Conservation (phyloP, 192 early-diverging fungal genomes). For the Mortierella antarctica region DNA sequence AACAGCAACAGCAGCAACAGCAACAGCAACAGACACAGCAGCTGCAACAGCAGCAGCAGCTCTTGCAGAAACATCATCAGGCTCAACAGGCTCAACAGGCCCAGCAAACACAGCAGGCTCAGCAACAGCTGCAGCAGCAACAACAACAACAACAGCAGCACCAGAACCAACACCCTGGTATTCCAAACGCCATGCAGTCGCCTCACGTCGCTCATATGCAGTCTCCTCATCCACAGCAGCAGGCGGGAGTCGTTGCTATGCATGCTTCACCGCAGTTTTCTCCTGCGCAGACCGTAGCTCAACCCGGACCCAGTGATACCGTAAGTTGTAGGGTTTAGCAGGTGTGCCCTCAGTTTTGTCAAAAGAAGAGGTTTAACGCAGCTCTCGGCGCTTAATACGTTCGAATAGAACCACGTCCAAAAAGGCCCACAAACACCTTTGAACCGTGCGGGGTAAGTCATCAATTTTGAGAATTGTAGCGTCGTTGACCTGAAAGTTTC, state of each 20-base stretch:
- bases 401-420: slow-evolving; percentile 9
- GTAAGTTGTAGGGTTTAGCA: slow-evolving; percentile 12
- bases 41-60: slow-evolving; percentile 11
- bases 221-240: slow-evolving; percentile 20
- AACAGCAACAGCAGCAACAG: slow-evolving; percentile 21
- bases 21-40: slow-evolving; percentile 20
- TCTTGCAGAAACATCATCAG: slow-evolving; percentile 13
- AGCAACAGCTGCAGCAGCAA: slow-evolving; percentile 5
- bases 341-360: neutral
- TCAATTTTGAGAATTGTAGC: neutral
- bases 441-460: slow-evolving; percentile 14
- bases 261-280: slow-evolving; percentile 40
- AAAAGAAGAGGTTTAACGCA: neutral
- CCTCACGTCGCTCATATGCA: slow-evolving; percentile 32
- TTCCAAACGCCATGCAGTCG: slow-evolving; percentile 37
- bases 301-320: slow-evolving; percentile 14
- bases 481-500: neutral
- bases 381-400: neutral
- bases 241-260: slow-evolving; percentile 12
- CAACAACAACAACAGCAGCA: slow-evolving; percentile 11
- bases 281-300: slow-evolving; percentile 15
- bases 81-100: slow-evolving; percentile 12
- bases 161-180: slow-evolving; percentile 4
- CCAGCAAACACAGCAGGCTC: slow-evolving; percentile 18
- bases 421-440: slow-evolving; percentile 18